Evolutionary conservation across 2,329 filamentous ascomycete species (phyloP), one percentile per base, ranked within the genome.

Genomic region (Raffaelea ambrosiae): DNA sequence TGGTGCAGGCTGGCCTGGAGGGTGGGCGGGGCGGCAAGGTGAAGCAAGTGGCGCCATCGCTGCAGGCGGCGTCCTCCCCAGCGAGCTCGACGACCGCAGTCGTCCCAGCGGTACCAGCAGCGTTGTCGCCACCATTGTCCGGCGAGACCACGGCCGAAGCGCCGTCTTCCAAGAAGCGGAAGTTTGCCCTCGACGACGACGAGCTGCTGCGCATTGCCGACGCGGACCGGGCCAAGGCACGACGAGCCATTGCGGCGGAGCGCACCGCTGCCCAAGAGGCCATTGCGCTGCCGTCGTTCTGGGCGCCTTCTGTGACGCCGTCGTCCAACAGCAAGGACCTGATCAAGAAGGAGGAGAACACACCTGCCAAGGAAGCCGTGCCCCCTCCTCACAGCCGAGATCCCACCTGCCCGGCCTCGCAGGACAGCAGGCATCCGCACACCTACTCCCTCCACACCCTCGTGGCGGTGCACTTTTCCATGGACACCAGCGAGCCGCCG

Each of bases 301-400:
- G 91, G 93, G 84, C 91, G 1, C 91, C 89, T 0, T 87, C 85
- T 0, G 77, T 91, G 49, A 94, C 86, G 0, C 88, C 88, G 1
- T 73, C 73, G 0, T 77, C 78, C 41, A 79, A 82, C 44, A 76
- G 74, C 35, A 77, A 77, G 42, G 68, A 72, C 43, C 44, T 26
- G n/a, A 16, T 16, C 26, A 10, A 38, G 13, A 23, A 22, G 19
- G 39, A 9, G 16, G 19, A 23, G 13, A 76, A 79, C 46, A 61
- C 68, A 44, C 94, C 93, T 60, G 67, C 76, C 22, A 71, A 73
- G 5, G 26, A 4, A 18, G 9, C 22, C 3, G 22, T 23, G 19
- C 39, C 8, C 21, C 19, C 20, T 18, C 36, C 13, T 7, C 26
- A 29, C 13, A 3, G 7, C 23, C 3, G 13, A 11, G 5, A 10